Base-by-base conservation (phyloP, 805 yeast species). In the Saccharomycopsis sp. region DNA sequence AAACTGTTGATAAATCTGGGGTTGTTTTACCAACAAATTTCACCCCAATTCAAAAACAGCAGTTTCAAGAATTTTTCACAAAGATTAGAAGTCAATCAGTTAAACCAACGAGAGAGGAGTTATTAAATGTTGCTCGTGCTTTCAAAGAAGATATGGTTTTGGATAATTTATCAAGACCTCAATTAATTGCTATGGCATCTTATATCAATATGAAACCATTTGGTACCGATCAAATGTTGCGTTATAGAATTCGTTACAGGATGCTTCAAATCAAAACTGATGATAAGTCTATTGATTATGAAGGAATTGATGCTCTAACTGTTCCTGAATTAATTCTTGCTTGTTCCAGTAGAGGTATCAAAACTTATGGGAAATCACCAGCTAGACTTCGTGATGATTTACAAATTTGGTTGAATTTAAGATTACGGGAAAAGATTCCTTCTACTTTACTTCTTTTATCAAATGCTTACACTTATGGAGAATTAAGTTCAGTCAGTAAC, bases 331-430 rank as follows among this genome's bases (percentile, higher is more conserved):
- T 90, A 53, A 86, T 85, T 62, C 71, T 72, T 53, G 97, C 97
- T 1, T 89, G 97, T 68, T 82, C 86, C 47, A 86, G 94, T 27
- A 79, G 98, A 67, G 97, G 98, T 59, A 87, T 93, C 63, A 83
- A 77, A 62, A 80, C 87, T 19, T 68, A 70, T 43, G 82, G 83
- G 53, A 83, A 84, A 9, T 76, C 94, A 3, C 93, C 94, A 14
- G 90, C 81, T 26, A 74, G 82, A 53, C 71, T 93, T 62, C 78
- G 94, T 60, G 88, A 82, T 43, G 93, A 87, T 62, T 72, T 90
- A 58, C 68, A 71, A 45, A 79, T 81, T 50, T 90, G 97, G 98
- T 73, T 90, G 58, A 90, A 86, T 59, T 75, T 90, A 68, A 76
- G 97, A 58, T 70, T 90, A 51, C 77, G 85, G 59, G 95, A 89